phyloP scores from a whole-genome alignment of 2,329 filamentous ascomycete genomes.

The Tricladium varicosporioides region DNA sequence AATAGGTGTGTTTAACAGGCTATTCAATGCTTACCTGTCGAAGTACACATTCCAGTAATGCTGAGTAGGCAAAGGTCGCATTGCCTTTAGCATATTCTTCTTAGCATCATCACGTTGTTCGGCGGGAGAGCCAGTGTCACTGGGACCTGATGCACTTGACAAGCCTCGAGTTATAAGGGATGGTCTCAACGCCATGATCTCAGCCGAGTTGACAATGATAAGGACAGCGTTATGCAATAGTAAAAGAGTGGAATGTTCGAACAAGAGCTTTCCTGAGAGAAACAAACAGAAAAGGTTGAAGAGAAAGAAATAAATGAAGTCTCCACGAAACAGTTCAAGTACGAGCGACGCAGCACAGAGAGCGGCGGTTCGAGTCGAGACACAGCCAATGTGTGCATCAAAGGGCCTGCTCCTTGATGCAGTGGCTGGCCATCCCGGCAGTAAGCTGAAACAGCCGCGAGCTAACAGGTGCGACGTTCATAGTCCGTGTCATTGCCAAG shows the following conservation, averaged over 20 bases:
- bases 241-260: constrained; percentile 5
- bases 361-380: constrained; percentile 1
- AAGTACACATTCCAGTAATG: constrained; percentile 77
- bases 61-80: constrained; percentile 71
- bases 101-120: constrained; percentile 75
- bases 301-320: background rate
- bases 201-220: constrained; percentile 8
- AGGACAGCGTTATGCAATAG: constrained; percentile 15
- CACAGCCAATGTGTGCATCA: background rate
- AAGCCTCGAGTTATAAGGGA: constrained; percentile 62
- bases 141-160: constrained; percentile 58
- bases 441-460: constrained; percentile 6
- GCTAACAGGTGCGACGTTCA: background rate
- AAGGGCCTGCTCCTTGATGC: background rate
- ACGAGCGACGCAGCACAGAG: background rate
- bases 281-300: background rate
- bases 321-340: background rate
- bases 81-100: constrained; percentile 76
- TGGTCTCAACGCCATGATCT: constrained; percentile 54
- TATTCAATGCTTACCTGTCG: constrained; percentile 47
- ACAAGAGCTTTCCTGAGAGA: background rate
- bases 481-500: background rate
- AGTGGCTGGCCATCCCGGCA: background rate
- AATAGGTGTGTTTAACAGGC: too few relatives aligned
- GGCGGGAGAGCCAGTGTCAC: constrained; percentile 66